Evolutionary conservation across 345 rosid genomes (phyloP).

Genomic region (Salix dunnii): DNA sequence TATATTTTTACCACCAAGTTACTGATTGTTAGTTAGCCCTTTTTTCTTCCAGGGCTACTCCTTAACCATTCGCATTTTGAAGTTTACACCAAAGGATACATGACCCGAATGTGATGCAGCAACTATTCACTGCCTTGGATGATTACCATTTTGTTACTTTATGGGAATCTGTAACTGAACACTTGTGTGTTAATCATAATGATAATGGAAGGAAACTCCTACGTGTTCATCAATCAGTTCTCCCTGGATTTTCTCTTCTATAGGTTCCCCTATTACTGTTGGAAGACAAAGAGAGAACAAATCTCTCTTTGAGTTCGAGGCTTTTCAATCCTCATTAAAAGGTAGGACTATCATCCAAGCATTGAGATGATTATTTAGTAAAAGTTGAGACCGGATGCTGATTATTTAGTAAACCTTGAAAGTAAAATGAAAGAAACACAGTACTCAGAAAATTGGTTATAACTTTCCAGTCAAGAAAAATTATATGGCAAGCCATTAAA

Average conservation of each 20-base stretch:
- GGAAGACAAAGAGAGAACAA: not conserved
- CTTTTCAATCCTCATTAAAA: not conserved
- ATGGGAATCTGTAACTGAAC: not conserved
- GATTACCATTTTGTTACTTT: not conserved
- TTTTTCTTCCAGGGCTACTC: not conserved
- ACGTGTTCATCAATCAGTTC: not conserved
- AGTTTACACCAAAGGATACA: not conserved
- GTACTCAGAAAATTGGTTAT: not conserved
- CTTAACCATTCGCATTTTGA: not conserved
- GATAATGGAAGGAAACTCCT: not conserved
- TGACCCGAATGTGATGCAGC: not conserved
- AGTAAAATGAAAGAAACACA: not conserved
- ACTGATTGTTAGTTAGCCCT: not conserved
- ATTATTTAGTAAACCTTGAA: not conserved
- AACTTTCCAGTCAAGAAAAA: not conserved
- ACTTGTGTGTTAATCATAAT: not conserved
- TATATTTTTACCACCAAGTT: not conserved
- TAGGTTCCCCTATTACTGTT: not conserved
- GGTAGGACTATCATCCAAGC: not conserved
- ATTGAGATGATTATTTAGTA: not conserved
- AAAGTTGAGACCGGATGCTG: too few species aligned
- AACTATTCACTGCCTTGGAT: not conserved
- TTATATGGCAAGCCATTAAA: not conserved
- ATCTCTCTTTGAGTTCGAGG: not conserved
- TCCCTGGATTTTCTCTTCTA: not conserved